phyloP scores from a whole-genome alignment of 352 stramenopile species.

The Phytophthora citrophthora region DNA sequence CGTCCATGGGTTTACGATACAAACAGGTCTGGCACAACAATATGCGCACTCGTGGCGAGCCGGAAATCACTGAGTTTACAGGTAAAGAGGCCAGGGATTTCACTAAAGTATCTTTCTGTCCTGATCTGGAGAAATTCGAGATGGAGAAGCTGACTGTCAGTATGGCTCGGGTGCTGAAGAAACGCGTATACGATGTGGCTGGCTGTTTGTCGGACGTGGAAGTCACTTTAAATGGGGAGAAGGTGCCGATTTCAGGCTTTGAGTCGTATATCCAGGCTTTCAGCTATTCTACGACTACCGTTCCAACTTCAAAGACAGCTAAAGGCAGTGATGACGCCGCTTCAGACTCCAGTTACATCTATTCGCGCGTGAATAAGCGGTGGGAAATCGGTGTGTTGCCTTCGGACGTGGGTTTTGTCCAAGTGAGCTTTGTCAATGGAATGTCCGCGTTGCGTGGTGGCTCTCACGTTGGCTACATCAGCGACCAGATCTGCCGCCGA shows the following conservation, averaged over 20 bases:
- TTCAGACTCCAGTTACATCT: constrained; percentile 84
- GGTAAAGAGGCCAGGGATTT: constrained; percentile 92
- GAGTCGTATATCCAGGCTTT: constrained; percentile 96
- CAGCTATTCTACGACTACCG: constrained; percentile 59
- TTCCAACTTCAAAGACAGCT: neutral
- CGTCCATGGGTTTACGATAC: constrained; percentile 75
- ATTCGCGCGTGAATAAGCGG: constrained; percentile 93
- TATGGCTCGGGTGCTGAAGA: constrained; percentile 94
- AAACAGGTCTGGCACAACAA: constrained; percentile 97
- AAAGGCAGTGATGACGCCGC: constrained; percentile 65
- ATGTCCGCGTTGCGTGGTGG: constrained; percentile 98
- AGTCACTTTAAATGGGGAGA: constrained; percentile 93
- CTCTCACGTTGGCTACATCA: constrained; percentile 94
- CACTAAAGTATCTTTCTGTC: constrained; percentile 97
- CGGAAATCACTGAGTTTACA: constrained; percentile 78
- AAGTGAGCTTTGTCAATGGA: constrained; percentile 99
- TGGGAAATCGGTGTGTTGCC: constrained; percentile 96
- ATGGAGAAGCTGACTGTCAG: constrained; percentile 95
- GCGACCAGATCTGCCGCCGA: constrained; percentile 80
- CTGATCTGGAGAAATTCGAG: constrained; percentile 96
- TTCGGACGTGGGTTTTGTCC: constrained; percentile 93
- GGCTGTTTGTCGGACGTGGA: constrained; percentile 93
- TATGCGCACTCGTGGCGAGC: constrained; percentile 93
- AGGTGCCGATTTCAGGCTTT: constrained; percentile 93
- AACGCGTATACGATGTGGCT: constrained; percentile 99